Evolutionary conservation across 2,329 filamentous ascomycete genomes (phyloP).

Genomic region (Talaromyces atroroseus): DNA sequence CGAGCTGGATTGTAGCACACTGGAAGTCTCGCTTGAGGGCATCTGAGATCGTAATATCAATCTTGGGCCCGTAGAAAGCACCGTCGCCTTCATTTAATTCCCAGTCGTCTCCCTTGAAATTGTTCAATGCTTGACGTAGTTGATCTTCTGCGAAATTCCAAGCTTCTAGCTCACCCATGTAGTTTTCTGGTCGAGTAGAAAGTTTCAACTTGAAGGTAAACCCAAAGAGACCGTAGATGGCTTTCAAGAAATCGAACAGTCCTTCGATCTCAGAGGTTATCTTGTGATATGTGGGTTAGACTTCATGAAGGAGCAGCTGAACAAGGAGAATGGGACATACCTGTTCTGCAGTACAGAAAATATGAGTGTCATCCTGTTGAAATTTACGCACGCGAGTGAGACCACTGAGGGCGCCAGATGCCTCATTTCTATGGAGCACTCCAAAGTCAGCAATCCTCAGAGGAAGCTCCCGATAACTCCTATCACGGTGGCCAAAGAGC

Average conservation of each 20-base stretch:
- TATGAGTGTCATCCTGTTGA: slow-evolving; percentile 93
- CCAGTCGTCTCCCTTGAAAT: slow-evolving; percentile 73
- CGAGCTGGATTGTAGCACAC: slow-evolving; percentile 90
- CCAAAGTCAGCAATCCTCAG: slow-evolving; percentile 94
- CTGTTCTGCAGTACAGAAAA: slow-evolving; percentile 85
- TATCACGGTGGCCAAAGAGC: slow-evolving; percentile 75
- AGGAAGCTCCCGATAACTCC: slow-evolving; percentile 84
- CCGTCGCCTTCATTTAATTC: slow-evolving; percentile 90
- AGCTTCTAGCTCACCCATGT: slow-evolving; percentile 75
- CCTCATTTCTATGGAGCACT: slow-evolving; percentile 90
- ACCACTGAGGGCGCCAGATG: slow-evolving; percentile 83
- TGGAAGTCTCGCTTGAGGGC: slow-evolving; percentile 78
- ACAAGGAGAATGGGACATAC: slow-evolving; percentile 21
- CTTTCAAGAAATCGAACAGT: slow-evolving; percentile 79
- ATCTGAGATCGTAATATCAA: slow-evolving; percentile 91
- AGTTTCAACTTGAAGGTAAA: slow-evolving; percentile 93
- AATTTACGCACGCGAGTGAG: slow-evolving; percentile 90
- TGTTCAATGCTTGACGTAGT: slow-evolving; percentile 70
- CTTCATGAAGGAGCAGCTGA: background rate
- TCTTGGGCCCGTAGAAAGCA: slow-evolving; percentile 98
- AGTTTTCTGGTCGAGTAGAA: slow-evolving; percentile 85
- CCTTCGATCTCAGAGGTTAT: slow-evolving; percentile 69
- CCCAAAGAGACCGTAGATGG: slow-evolving; percentile 75
- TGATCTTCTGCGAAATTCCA: slow-evolving; percentile 86
- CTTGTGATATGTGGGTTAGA: slow-evolving; percentile 23